Evolutionary conservation across 257 asterid genomes (phyloP), one percentile per base, ranked within the genome.

Genomic region (Petrea volubilis): DNA sequence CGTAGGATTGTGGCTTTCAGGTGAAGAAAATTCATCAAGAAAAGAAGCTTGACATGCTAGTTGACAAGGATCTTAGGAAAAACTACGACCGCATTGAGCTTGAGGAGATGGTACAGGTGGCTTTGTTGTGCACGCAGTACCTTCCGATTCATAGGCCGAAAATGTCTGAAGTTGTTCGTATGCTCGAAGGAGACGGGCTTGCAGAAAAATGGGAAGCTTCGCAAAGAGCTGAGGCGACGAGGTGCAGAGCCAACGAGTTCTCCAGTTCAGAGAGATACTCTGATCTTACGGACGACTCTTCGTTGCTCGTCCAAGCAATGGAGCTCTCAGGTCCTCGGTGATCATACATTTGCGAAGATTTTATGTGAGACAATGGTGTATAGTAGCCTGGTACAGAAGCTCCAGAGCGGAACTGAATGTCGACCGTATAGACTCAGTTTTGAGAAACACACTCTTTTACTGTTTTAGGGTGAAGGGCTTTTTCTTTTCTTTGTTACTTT

Each of bases 181-280:
- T 95, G 99, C 91, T 95, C 0, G 98, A 88, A 82, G 99, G 99
- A 5, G 99, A 91, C 24, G 99, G 98, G 49, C 96, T 92, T 0
- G 98, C 95, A 1, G 98, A 95, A 53, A 95, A 90, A 77, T 95
- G 99, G 99, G 99, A 89, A 78, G 96, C 96, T 18, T 89, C 98
- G 5, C 97, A 87, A 63, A 89, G 88, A 72, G 90, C 89, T 1
- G 96, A 87, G 74, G 69, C 90, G 5, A 80, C 86, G 0, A 85
- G 90, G 52, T 82, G 88, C 75, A 78, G 92, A 71, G 83, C 89
- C 2, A 94, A 94, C 23, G 96, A 89, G 56, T 91, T 89, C 77
- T 87, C 95, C 1, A 85, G 96, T 43, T 91, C 96, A 0, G 97
- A 86, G 72, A 86, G 98, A 77, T 90, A 87, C 75, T 93, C 98